Evolutionary conservation across 208 protist genomes (phyloP), one percentile per base, ranked within the genome.

Genomic region (Trypanosoma avium): DNA sequence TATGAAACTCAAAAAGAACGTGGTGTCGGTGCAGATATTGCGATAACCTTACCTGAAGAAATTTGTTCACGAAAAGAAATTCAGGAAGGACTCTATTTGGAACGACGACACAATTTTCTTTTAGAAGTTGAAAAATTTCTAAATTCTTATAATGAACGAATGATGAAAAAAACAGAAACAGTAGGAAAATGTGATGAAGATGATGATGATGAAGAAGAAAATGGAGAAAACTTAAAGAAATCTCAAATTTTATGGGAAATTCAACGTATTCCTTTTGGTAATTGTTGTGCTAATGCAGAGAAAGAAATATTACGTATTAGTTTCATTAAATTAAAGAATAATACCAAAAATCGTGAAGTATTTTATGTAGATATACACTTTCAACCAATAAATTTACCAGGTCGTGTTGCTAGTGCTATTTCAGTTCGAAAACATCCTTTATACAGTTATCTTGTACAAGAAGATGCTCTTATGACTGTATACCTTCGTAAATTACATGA

Each of bases 381-480:
- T 61, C 84, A 82, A 27, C 86, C 84, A 0, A 58, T 76, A 19
- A 47, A 75, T 13, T 70, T 78, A 29, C 74, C 75, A 21, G 77
- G 74, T 2, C 82, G 79, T 27, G 71, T 79, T n/a, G 77, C 82
- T 38, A 81, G 78, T 52, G 80, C 75, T 8, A 71, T 70, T 32
- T 77, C 81, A 0, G 70, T 81, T 46, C 75, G 77, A 54, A 88
- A 86, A 79, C 86, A 93, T 59, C 82, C 89, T 15, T 71, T 81
- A 49, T 95, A 92, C 71, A 87, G 73, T 61, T 84, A 93, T 70
- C 70, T 85, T 56, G 72, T 95, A 49, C 76, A 88, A 27, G 86
- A 95, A 61, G 89, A 95, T 62, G 86, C 82, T 42, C 60, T 87
- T 21, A 92, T 93, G 80, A 79, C 82, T 8, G 49, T 75, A 27